Percentiles rank a stretch among this genome's conserved stretches.
Conservation (phyloP, 768 basidiomycete genomes). For the Amanita fuliginea region DNA sequence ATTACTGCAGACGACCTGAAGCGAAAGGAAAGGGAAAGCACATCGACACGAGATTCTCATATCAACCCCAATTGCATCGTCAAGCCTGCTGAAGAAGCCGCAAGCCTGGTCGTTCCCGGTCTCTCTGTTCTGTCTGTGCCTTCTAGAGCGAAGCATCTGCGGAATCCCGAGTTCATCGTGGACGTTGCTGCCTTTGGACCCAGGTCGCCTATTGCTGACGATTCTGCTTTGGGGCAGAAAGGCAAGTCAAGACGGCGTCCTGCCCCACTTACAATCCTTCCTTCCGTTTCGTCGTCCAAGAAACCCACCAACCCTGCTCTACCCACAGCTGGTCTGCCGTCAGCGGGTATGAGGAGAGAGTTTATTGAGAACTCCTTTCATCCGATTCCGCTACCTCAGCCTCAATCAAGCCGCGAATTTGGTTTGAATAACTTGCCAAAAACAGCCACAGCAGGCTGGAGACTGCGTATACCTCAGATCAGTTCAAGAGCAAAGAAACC, state of each 20-base stretch:
- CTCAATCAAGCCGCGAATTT: background rate
- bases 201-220: slow-evolving; percentile 11
- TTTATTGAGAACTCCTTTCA: slow-evolving; percentile 24
- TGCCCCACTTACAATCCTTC: slow-evolving; percentile 20
- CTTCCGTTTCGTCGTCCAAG: slow-evolving; percentile 10
- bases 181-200: slow-evolving; percentile 25
- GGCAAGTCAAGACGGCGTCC: slow-evolving; percentile 23
- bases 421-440: background rate
- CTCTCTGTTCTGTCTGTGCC: slow-evolving; percentile 26
- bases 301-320: slow-evolving; percentile 8
- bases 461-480: background rate
- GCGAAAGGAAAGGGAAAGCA: slow-evolving; percentile 1
- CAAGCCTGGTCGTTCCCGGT: slow-evolving; percentile 22
- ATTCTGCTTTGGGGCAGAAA: slow-evolving; percentile 5
- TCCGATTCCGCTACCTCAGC: slow-evolving; percentile 10
- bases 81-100: slow-evolving; percentile 14
- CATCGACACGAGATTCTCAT: slow-evolving; percentile 1
- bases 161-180: slow-evolving; percentile 22
- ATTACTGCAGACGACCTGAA: background rate
- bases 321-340: slow-evolving; percentile 6
- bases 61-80: background rate
- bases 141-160: slow-evolving; percentile 26
- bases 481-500: background rate
- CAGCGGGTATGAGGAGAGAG: slow-evolving; percentile 13
- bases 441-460: background rate